phyloP scores from a whole-genome alignment of 2,329 filamentous ascomycete genomes.

The Trichophyton benhamiae region DNA sequence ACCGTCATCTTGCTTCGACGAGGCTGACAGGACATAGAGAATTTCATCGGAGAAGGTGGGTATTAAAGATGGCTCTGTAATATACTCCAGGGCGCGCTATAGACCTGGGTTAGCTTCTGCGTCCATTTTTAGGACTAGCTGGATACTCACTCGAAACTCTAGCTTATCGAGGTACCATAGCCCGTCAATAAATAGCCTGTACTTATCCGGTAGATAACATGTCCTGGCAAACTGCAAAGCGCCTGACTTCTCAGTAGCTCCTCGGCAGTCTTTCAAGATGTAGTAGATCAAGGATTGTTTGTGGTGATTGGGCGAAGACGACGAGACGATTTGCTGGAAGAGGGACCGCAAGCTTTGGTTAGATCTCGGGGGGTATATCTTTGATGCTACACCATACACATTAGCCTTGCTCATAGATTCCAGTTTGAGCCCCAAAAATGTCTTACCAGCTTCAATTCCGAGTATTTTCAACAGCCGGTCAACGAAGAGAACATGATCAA shows the following conservation, averaged over 20 bases:
- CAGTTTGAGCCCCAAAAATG: not conserved
- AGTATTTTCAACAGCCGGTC: conserved; percentile 62
- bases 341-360: conserved; percentile 56
- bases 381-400: conserved; percentile 35
- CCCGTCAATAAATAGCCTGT: conserved; percentile 69
- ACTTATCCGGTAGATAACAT: conserved; percentile 60
- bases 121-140: not conserved
- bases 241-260: conserved; percentile 38
- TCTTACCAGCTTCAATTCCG: conserved; percentile 55
- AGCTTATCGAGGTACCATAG: conserved; percentile 67
- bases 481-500: conserved; percentile 63
- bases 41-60: conserved; percentile 79
- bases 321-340: conserved; percentile 56
- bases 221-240: conserved; percentile 44
- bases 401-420: conserved; percentile 11
- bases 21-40: conserved; percentile 53
- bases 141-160: conserved; percentile 48
- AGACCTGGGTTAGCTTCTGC: not conserved
- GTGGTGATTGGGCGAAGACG: conserved; percentile 55
- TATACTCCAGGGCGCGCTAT: conserved; percentile 57
- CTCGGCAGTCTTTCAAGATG: conserved; percentile 61
- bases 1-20: conserved; percentile 47
- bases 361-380: conserved; percentile 61
- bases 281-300: conserved; percentile 78
- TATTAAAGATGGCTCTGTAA: conserved; percentile 66